Base-by-base conservation (phyloP, 768 basidiomycete species). In the Astraeus odoratus region DNA sequence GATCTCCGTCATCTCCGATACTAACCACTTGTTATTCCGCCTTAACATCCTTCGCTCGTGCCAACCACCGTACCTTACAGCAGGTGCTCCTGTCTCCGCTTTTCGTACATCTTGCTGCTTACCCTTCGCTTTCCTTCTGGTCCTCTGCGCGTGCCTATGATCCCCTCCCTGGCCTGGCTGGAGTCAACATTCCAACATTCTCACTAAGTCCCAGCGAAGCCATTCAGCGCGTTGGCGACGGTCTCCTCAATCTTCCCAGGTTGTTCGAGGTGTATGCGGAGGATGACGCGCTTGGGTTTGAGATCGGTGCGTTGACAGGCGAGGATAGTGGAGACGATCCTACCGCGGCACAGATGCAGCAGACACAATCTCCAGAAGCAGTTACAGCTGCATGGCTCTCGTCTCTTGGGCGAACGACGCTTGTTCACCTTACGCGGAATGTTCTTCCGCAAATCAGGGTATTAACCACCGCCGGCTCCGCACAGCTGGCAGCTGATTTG, bases 251-350 rank as follows among this genome's bases (percentile, higher is more conserved):
- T 66, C 77, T 99, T 3, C 91, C 95, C 2, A 69, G 93, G 45
- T 69, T 98, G 13, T 96, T 98, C 57, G 94, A 98, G 63, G 86
- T 94, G 15, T 95, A 96, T 57, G 89, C 86, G 6, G 83, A 85
- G 46, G 93, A 97, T 60, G 91, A 93, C 49, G 88, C 90, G 8
- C 74, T 97, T 8, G 78, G 82, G 2, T 96, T 93, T 64, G 91
- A 89, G 27, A 70, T 97, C 31, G 80, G 84, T 39, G 90, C 86
- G 5, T 68, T 97, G 8, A 90, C 86, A 0, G 78, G 79, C 54
- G 60, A 87, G 40, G 80, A 86, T 47, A 31, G 24, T 8, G 9
- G 15, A n/a, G 44, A 42, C 9, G 47, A 46, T 13, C 22, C 6
- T 13, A 48, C 48, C 16, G 47, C 42, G 7, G 31, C 39, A 24